A percentile compares a stretch with the other conserved stretches of the same genome.
These are phyloP conservation scores for Trichosphaerium sp. DNA, from an alignment of 78 protist genomes.

Conservation along the genomic window DNA sequence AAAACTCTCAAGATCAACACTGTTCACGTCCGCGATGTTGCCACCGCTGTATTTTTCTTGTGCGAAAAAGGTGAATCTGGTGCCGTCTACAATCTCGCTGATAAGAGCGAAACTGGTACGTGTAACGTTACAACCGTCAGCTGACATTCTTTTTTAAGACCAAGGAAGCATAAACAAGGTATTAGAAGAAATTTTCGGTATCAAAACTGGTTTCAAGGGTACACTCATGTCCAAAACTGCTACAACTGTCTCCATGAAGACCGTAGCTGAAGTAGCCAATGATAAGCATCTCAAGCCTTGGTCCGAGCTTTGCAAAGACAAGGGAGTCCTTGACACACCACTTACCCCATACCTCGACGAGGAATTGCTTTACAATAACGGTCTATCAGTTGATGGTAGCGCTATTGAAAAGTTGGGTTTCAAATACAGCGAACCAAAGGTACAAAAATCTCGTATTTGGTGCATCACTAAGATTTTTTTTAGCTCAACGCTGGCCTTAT, in stretches of 20 bases:
- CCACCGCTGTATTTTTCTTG: slow-evolving; percentile 63
- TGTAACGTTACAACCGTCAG: too few species aligned
- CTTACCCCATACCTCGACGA: slow-evolving; percentile 84
- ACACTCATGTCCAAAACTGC: slow-evolving; percentile 46
- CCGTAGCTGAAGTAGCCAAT: slow-evolving; percentile 57
- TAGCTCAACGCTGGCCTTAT: too few species aligned
- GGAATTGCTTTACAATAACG: slow-evolving; percentile 75
- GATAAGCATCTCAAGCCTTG: slow-evolving; percentile 88
- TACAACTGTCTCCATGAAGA: slow-evolving; percentile 27
- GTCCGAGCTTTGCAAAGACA: slow-evolving; percentile 68
- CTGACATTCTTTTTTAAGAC: neutral
- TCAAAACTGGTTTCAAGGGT: slow-evolving; percentile 76
- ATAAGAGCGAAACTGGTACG: slow-evolving; percentile 62
- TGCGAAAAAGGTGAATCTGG: slow-evolving; percentile 43
- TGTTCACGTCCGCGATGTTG: slow-evolving; percentile 89
- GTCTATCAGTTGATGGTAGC: slow-evolving; percentile 70
- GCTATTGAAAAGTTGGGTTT: slow-evolving; percentile 70
- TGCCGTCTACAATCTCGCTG: slow-evolving; percentile 75
- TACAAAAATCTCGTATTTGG: too few species aligned
- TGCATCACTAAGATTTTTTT: too few species aligned
- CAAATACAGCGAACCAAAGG: slow-evolving; percentile 56
- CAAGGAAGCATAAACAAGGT: slow-evolving; percentile 50
- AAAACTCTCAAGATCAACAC: slow-evolving; percentile 80
- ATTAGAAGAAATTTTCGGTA: slow-evolving; percentile 65
- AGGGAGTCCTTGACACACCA: slow-evolving; percentile 62